Evolutionary conservation across 73 alveolate species (phyloP), one percentile per base, ranked within the genome.

Genomic region (Blepharisma stoltei): DNA sequence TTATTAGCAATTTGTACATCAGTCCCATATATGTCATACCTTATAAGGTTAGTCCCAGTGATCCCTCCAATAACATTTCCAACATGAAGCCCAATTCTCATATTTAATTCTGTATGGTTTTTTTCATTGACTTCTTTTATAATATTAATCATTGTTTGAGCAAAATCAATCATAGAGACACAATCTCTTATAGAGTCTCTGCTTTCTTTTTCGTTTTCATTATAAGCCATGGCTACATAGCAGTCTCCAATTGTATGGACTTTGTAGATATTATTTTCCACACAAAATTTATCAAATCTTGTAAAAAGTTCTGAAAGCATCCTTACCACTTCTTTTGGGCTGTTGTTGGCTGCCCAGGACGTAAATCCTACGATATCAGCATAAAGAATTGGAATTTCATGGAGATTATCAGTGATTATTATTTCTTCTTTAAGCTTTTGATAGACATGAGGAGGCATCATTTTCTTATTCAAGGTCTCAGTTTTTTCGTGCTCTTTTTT

Each of bases 181-280:
- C 98, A 98, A 71, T 95, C 99, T 82, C 91, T 91, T 53, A 85
- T 88, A 47, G 86, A 88, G 85, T 93, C 89, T 83, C 99, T 94
- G 47, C 82, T 83, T 75, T 71, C 82, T 84, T 89, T 79, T 37
- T 90, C 96, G 60, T 87, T 88, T 6, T 97, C 98, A 32, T 88
- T 91, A 54, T 89, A 88, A 46, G 98, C 98, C 86, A 92, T 70
- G 21, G 93, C 96, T n/a, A 95, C 99, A 80, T 95, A 95, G 77
- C 97, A 91, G 81, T 95, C 99, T n/a, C 99, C 99, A 6, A 95
- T 95, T 1, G 99, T 95, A 71, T 95, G 97, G 0, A 95, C 95
- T 84, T 95, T 95, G 84, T 90, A 95, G 6, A 95, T 96, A 53
- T 93, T 87, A 43, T 94, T 83, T 27, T 84, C 84, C 23, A 87